Conservation (phyloP, 495 filamentous ascomycete species). For the Entonaema liquescens region DNA sequence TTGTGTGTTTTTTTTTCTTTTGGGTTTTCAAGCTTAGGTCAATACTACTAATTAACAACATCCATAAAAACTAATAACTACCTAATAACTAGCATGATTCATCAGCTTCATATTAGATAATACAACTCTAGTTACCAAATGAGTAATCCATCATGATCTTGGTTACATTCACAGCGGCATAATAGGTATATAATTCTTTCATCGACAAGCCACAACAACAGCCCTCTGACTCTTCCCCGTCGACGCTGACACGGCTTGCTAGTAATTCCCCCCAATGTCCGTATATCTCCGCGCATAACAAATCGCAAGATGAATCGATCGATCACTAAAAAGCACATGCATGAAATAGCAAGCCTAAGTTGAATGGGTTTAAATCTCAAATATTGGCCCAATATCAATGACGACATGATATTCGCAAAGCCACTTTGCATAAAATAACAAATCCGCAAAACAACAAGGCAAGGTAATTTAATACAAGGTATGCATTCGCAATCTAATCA, state of each 20-base stretch:
- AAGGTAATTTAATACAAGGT: background rate
- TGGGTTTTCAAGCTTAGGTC: no score
- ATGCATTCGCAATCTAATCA: slow-evolving; percentile 3
- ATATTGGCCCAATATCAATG: slow-evolving; percentile 2
- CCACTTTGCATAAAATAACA: slow-evolving; percentile 34
- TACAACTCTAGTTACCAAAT: background rate
- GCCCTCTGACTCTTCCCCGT: slow-evolving; percentile 23
- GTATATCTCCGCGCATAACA: slow-evolving; percentile 26
- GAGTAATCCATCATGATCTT: slow-evolving; percentile 12
- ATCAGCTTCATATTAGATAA: background rate
- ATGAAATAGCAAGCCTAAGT: slow-evolving; percentile 6
- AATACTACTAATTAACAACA: background rate
- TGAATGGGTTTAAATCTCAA: background rate
- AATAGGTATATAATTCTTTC: background rate
- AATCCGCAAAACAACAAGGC: slow-evolving; percentile 18
- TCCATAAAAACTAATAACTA: background rate
- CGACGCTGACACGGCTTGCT: background rate
- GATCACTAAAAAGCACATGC: slow-evolving; percentile 25
- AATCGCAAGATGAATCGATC: slow-evolving; percentile 24
- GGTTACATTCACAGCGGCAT: slow-evolving; percentile 2
- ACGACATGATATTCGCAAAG: slow-evolving; percentile 22
- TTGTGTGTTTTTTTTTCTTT: background rate
- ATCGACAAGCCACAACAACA: slow-evolving; percentile 15
- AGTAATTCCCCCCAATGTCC: slow-evolving; percentile 5
- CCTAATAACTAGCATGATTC: slow-evolving; percentile 17